Conservation (phyloP, 2,329 filamentous ascomycete species). For the Waltergamsia citrina region DNA sequence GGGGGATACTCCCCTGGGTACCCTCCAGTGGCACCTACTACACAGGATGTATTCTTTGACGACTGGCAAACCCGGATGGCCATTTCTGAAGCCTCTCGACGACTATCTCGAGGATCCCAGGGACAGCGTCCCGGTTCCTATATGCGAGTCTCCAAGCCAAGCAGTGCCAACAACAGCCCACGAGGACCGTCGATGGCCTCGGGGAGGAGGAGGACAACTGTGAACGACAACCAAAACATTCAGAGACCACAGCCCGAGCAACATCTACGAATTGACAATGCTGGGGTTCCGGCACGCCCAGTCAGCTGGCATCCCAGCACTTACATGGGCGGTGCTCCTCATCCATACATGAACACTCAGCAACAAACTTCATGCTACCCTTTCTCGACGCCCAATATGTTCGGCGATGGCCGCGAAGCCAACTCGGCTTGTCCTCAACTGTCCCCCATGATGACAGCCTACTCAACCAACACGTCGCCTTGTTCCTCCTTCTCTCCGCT, state of each 20-base stretch:
- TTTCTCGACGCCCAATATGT: constrained; percentile 23
- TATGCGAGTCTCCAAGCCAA: constrained; percentile 56
- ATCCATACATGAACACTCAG: constrained; percentile 23
- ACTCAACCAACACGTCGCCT: constrained; percentile 51
- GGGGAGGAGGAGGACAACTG: constrained; percentile 45
- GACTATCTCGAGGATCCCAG: constrained; percentile 38
- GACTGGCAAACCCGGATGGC: constrained; percentile 43
- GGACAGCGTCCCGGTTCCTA: constrained; percentile 37
- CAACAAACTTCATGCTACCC: constrained; percentile 27
- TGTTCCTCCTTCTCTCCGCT: constrained; percentile 43
- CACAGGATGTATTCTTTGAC: constrained; percentile 34
- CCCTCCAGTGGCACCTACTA: constrained; percentile 14
- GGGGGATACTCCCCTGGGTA: constrained; percentile 9
- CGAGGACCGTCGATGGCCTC: constrained; percentile 38
- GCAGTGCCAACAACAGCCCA: constrained; percentile 61
- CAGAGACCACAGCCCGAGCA: constrained; percentile 20
- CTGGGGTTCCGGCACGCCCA: constrained; percentile 39
- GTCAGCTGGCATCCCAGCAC: constrained; percentile 70
- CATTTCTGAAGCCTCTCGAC: constrained; percentile 33
- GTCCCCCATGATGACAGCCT: constrained; percentile 42
- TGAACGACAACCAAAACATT: constrained; percentile 36
- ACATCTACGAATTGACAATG: not conserved
- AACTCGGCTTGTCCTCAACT: constrained; percentile 31
- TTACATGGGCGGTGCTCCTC: constrained; percentile 27
- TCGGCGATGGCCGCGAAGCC: constrained; percentile 31